phyloP scores from a whole-genome alignment of 257 asterid genomes.

The Fraxinus americana region DNA sequence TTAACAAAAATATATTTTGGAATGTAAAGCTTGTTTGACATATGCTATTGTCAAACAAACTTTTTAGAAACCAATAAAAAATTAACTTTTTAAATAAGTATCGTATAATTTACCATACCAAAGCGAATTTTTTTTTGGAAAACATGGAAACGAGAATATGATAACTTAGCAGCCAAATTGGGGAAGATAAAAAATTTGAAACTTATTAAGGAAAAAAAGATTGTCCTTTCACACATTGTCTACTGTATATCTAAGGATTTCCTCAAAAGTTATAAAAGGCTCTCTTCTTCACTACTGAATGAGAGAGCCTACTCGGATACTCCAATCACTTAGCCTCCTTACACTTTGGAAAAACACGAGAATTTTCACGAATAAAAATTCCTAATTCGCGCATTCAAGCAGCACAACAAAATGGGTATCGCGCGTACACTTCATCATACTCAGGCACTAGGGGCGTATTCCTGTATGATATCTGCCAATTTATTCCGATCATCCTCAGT shows the following conservation, averaged over 20 bases:
- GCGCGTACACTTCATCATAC: not conserved
- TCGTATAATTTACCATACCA: too few relatives aligned
- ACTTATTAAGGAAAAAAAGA: not conserved
- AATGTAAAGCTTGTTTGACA: too few relatives aligned
- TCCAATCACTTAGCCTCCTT: not conserved
- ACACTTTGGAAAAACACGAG: not conserved
- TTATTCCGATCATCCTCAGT: constrained; percentile 75
- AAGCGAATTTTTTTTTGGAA: too few relatives aligned
- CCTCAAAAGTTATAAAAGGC: constrained; percentile 15
- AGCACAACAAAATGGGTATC: constrained; percentile 44
- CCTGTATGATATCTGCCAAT: constrained; percentile 76
- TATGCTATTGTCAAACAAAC: too few relatives aligned
- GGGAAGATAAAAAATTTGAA: not conserved
- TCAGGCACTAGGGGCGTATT: constrained; percentile 72
- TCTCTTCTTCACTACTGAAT: not conserved
- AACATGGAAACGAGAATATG: not conserved
- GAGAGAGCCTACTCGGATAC: not conserved
- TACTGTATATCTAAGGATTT: constrained; percentile 27
- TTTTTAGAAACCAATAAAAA: too few relatives aligned
- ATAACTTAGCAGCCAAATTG: not conserved
- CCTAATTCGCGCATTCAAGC: constrained; percentile 10
- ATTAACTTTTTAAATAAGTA: too few relatives aligned
- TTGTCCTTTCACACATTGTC: not conserved
- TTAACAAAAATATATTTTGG: too few relatives aligned
- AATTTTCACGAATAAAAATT: constrained; percentile 6